phyloP scores from a whole-genome alignment of 2,329 filamentous ascomycete species.

The Fusarium palustre region DNA sequence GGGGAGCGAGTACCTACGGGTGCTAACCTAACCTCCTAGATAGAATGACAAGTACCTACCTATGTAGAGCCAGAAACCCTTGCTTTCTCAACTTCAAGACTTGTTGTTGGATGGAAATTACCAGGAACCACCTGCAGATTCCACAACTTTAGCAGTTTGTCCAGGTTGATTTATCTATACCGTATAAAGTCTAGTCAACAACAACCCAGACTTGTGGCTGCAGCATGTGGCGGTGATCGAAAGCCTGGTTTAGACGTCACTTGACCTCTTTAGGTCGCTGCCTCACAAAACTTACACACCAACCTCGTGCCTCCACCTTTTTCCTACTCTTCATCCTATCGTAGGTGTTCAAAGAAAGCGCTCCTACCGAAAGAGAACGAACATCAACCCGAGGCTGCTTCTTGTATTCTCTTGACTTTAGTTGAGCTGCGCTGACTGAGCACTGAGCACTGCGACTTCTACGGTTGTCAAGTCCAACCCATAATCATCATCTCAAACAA shows the following conservation, averaged over 20 bases:
- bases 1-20: background rate
- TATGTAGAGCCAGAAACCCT: background rate
- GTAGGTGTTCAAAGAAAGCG: constrained; percentile 25
- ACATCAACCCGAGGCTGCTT: constrained; percentile 21
- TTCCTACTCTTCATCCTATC: constrained; percentile 24
- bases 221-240: background rate
- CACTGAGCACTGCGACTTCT: constrained; percentile 33
- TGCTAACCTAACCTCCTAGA: no score
- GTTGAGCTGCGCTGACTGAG: constrained; percentile 22
- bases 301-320: constrained; percentile 23
- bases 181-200: constrained; percentile 11
- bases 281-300: constrained; percentile 35
- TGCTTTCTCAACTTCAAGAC: background rate
- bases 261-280: constrained; percentile 36
- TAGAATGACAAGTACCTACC: background rate
- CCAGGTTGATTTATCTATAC: constrained; percentile 7
- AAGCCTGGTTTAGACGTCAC: constrained; percentile 10
- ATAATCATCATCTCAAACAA: constrained; percentile 11
- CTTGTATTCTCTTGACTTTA: background rate
- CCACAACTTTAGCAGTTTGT: constrained; percentile 13
- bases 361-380: constrained; percentile 16
- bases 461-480: constrained; percentile 17
- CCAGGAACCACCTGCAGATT: constrained; percentile 26
- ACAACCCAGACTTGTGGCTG: constrained; percentile 26
- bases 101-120: constrained; percentile 4